Evolutionary conservation across 257 asterid genomes (phyloP).

Genomic region (Galeopsis tetrahit): DNA sequence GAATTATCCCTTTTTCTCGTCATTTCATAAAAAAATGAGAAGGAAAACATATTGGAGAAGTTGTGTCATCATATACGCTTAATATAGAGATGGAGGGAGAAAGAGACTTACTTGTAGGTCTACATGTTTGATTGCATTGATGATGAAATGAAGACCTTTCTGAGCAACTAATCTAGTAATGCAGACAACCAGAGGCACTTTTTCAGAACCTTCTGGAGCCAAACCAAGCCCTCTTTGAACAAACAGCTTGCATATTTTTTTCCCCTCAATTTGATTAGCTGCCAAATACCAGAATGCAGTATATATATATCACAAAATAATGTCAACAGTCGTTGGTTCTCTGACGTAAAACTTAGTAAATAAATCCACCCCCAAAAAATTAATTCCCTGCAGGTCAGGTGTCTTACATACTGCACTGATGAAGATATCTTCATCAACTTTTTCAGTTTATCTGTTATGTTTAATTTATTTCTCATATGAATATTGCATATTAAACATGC

Average conservation of each 20-base stretch:
- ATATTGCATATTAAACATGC: conserved; percentile 2
- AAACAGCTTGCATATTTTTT: conserved; percentile 72
- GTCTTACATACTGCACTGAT: conserved; percentile 2
- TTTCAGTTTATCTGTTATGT: not conserved
- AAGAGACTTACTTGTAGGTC: conserved; percentile 59
- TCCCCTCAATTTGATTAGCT: conserved; percentile 65
- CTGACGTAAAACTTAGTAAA: conserved; percentile 3
- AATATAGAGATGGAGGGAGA: conserved; percentile 33
- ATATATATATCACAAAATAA: conserved; percentile 25
- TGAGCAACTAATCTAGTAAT: conserved; percentile 88
- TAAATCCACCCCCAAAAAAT: not conserved
- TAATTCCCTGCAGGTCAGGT: not conserved
- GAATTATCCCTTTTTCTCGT: conserved; percentile 15
- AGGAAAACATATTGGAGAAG: conserved; percentile 3
- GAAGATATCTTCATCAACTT: not conserved
- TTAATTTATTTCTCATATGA: not conserved
- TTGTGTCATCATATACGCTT: not conserved
- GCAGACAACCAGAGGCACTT: conserved; percentile 76
- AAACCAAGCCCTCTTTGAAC: conserved; percentile 90
- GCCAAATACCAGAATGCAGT: conserved; percentile 32
- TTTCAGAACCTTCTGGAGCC: conserved; percentile 51
- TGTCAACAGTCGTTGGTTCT: not conserved
- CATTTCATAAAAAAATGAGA: not conserved
- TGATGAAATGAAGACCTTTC: conserved; percentile 90
- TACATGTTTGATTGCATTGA: conserved; percentile 64